Evolutionary conservation across 495 filamentous ascomycete species (phyloP), one percentile per base, ranked within the genome.

Genomic region (Penicillium maclennaniae): DNA sequence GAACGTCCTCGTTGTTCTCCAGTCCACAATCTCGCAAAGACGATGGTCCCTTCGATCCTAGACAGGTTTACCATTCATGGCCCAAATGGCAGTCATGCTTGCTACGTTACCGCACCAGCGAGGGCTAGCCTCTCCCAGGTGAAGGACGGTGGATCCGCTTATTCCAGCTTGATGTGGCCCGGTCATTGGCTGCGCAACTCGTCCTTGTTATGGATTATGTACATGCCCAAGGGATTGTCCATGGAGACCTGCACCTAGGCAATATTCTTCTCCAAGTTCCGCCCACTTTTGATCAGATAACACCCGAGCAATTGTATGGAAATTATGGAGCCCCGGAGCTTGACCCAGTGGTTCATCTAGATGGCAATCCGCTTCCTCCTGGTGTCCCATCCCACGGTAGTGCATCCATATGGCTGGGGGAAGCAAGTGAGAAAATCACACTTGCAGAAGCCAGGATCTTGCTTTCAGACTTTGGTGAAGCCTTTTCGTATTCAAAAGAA

Each of bases 81-180:
- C 12, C 72, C 70, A 10, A 79, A 79, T 53, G 69, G 72, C n/a
- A 66, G 45, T 7, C 74, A 80, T 60, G 28, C 51, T 20, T 77
- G 73, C 54, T 61, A 67, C 12, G 72, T 76, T 36, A 61, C 50
- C 8, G 37, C 1, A 5, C 66, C 62, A 12, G 69, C 60, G 27
- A 63, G 65, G 12, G 50, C 51, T 40, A 74, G 69, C 45, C 49
- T 76, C 21, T 62, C 58, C 10, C 61, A 60, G 14, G 56, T 54
- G 34, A 70, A 66, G 44, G 49, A 71, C 39, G 61, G 43, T 8
- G 72, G 66, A 62, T 53, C n/a, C 19, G 63, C 16, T 48, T 73
- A 9, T 76, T 77, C 49, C 65, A 70, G 53, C 48, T 76, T 31
- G 60, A 73, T 10, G 68, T 72, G 20, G 71, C 75, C 17, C 64